Base-by-base conservation (phyloP, 1,284 basidiomycete species). In the Trametes polyzona region DNA sequence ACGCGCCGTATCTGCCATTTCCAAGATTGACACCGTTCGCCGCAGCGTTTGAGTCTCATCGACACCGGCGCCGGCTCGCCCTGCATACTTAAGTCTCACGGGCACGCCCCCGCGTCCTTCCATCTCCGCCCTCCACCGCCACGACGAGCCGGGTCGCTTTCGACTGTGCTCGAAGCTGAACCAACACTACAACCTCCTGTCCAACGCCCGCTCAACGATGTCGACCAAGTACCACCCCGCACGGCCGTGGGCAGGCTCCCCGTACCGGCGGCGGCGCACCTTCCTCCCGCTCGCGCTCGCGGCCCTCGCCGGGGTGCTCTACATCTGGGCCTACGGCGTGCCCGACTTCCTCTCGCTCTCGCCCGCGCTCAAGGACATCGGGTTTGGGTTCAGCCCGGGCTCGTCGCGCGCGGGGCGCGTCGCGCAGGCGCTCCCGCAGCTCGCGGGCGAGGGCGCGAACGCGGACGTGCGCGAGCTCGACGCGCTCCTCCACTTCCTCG, bases 401-500 rank as follows among this genome's bases (percentile, higher is more conserved):
- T 67, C 68, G 57, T 61, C 68, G 47, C 62, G 63, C 57, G 67
- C 65, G 19, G 66, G 67, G 29, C 65, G 65, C 55, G 65, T 70
- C 33, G 66, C 64, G 23, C 63, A 69, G 29, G 70, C 70, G 11
- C 66, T 65, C 48, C 63, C 33, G 62, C 65, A 47, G 58, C 53
- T 37, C 48, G 52, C 63, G 30, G 59, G 58, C 49, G 49, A 61
- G 52, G 59, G 65, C 40, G 46, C 58, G n/a, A 47, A 48, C 48
- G 50, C 46, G 29, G 41, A 56, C 27, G 67, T 70, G 30, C 62
- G 62, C 40, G 88, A 90, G 69, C 82, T 90, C 26, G 86, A 84
- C 56, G 88, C 86, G 0, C 73, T 90, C 17, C 73, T 90, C 27
- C 78, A 87, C 64, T 77, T 90, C 44, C 80, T 86, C 32, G 83